Base-by-base conservation (phyloP, 345 rosid species). In the Bruguiera gymnorhiza region DNA sequence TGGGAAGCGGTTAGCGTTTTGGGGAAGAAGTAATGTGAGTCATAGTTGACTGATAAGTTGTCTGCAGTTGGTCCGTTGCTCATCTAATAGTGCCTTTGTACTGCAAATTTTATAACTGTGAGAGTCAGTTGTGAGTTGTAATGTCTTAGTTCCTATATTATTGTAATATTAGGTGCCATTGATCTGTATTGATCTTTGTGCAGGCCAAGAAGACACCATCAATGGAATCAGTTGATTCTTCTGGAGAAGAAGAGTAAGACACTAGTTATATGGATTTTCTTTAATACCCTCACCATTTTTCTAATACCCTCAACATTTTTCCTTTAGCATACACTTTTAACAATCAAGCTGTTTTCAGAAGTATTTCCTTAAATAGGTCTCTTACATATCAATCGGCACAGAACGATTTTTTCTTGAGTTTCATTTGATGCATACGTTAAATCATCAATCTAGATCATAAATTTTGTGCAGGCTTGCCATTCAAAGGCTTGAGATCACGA, bases 221-320 rank as follows among this genome's bases (percentile, higher is more conserved):
- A 58, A 77, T 84, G 82, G 97, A 93, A 62, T 95, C 97, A 2
- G 86, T 95, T 79, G 97, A 89, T 85, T 95, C 92, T 81, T 88
- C 97, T 50, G 96, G 96, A 53, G 98, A 91, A 85, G 97, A 95
- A 68, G 99, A 95, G 99, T 95, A 86, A 86, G 98, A 75, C 75
- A 65, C 60, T 77, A 55, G 60, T 72, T 60, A 57, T 32, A 27
- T 61, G 55, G 73, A 63, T 68, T 70, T n/a, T 39, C 60, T 63
- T 72, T 24, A 43, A 39, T 66, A 6, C 3, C 39, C 54, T 64
- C 27, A 32, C 32, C 53, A 43, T 66, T 4, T 76, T 20, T 68
- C 11, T 24, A 43, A 39, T 66, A 6, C 3, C 39, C 54, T 64
- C 32, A 32, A 43, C 53, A 43, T 66, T 4, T 76, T 20, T 68